Evolutionary conservation across 176 grass and related monocot species (phyloP).

Genomic region (Zizania latifolia): DNA sequence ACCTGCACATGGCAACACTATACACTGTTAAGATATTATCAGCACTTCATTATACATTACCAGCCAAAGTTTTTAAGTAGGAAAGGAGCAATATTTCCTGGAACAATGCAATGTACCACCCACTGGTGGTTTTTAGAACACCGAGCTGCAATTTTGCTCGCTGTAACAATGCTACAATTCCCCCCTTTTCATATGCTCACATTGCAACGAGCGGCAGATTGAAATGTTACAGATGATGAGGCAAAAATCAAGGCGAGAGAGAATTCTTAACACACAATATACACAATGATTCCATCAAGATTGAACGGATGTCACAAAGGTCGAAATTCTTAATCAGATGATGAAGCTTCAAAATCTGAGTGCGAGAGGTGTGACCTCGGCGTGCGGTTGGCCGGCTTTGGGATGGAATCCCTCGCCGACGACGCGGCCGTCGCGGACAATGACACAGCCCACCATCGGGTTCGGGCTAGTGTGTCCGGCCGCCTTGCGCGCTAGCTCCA

Average conservation of each 20-base stretch:
- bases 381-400: conserved; percentile 80
- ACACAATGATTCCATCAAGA: neutral
- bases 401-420: conserved; percentile 88
- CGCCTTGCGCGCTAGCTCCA: conserved; percentile 73
- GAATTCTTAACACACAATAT: neutral
- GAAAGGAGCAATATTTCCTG: neutral
- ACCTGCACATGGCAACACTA: conserved; percentile 43
- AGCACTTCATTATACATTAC: neutral
- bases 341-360: neutral
- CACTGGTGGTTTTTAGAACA: neutral
- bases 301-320: neutral
- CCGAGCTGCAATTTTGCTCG: neutral
- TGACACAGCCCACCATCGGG: conserved; percentile 89
- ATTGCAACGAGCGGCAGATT: neutral
- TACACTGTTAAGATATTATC: neutral
- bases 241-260: neutral
- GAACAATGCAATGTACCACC: neutral
- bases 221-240: neutral
- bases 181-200: neutral
- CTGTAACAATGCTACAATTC: neutral
- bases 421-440: conserved; percentile 64
- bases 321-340: neutral
- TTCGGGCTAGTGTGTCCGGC: conserved; percentile 78
- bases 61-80: neutral
- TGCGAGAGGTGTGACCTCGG: conserved; percentile 45